Base-by-base conservation (phyloP, 1,284 basidiomycete genomes). In the Cutaneotrichosporon mucoides region DNA sequence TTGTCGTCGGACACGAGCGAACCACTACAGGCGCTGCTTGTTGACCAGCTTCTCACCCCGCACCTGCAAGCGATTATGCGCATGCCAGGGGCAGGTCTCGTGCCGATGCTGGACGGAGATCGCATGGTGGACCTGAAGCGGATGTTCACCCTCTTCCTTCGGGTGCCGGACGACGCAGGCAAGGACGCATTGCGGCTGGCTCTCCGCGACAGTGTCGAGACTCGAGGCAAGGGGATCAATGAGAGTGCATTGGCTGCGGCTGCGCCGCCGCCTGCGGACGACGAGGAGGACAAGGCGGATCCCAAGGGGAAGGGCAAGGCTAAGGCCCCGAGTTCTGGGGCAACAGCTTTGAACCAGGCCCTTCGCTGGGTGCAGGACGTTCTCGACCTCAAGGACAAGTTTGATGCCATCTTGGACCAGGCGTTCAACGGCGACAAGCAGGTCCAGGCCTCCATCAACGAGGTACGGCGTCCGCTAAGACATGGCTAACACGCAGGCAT, bases 301-400 rank as follows among this genome's bases (percentile, higher is more conserved):
- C 59, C 52, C 12, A 85, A 85, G 64, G 83, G 81, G 6, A 89
- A 86, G 70, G 84, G 80, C 2, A 89, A 85, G 66, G 82, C 81
- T 5, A 83, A 82, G 55, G 73, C 64, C 7, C 68, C 70, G 8
- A 60, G 61, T n/a, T 60, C 69, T 0, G 61, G 66, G 8, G 65
- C 65, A 13, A 66, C 60, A 6, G 74, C 76, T 0, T 69, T 81
- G 4, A 75, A 73, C 9, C 68, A 79, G 7, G 96, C 95, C 1
- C 80, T 97, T 56, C 88, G 87, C 72, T 99, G 96, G 96, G 95
- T 99, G 0, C 88, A 96, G 76, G 88, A 91, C 66, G 89, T 97
- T 8, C 81, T 99, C 9, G 85, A 88, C 62, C 81, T 99, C 60
- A 97, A 98, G 78, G 91, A 95, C 78, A 90, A 86, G 71, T 92